These are phyloP conservation scores for Oryza nivara DNA, from an alignment of 176 grass and related monocot genomes.

Conservation along the genomic window DNA sequence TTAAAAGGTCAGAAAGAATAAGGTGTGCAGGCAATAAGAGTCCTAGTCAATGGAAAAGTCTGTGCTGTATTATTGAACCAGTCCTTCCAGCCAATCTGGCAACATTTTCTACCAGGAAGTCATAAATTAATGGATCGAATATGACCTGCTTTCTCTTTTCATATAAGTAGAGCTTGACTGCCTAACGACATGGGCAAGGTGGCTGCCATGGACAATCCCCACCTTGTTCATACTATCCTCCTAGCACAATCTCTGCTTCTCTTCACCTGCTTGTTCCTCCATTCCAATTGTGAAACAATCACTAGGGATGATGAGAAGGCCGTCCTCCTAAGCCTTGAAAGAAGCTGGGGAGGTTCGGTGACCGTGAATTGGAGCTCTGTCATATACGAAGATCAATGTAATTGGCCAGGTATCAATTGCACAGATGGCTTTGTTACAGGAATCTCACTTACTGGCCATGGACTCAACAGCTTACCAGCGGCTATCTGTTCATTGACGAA, in stretches of 20 bases:
- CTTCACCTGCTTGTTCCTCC: neutral
- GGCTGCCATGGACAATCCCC: neutral
- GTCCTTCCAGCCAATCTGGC: too few relatives aligned
- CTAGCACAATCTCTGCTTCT: neutral
- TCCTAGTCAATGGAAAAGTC: too few relatives aligned
- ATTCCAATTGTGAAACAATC: neutral
- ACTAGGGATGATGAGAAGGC: neutral
- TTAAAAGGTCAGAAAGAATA: too few relatives aligned
- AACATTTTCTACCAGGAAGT: too few relatives aligned
- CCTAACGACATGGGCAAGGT: too few relatives aligned
- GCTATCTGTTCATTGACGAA: neutral
- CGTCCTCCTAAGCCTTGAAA: neutral
- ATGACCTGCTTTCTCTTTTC: too few relatives aligned
- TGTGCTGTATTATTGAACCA: too few relatives aligned
- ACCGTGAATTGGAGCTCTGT: neutral
- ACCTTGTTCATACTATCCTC: conserved; percentile 3
- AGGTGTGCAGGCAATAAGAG: too few relatives aligned
- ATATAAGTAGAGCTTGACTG: too few relatives aligned
- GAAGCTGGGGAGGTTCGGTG: neutral
- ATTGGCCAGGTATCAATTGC: neutral
- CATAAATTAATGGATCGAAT: too few relatives aligned
- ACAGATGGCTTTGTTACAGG: neutral
- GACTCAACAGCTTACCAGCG: neutral
- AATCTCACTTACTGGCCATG: neutral
- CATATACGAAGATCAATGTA: neutral